Percentiles rank a stretch among this genome's conserved stretches.
Conservation (phyloP, 2,329 filamentous ascomycete genomes). For the Sclerotinia glacialis region DNA sequence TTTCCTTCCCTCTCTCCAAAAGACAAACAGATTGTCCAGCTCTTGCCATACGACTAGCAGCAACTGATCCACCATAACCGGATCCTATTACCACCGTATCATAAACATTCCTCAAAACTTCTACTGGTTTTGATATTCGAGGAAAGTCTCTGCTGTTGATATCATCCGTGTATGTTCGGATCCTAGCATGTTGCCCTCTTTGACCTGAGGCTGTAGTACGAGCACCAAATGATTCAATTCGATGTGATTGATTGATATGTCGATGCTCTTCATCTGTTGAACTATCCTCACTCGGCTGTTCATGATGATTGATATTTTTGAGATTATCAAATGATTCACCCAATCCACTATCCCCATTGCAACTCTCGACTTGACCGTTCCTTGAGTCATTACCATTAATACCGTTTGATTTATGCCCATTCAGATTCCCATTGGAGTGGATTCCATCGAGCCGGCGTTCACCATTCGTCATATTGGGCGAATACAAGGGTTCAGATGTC, state of each 20-base stretch:
- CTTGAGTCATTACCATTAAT: neutral
- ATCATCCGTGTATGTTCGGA: conserved; percentile 37
- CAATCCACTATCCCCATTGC: conserved; percentile 8
- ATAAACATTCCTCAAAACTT: conserved; percentile 56
- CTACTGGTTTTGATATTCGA: conserved; percentile 55
- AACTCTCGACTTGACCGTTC: neutral
- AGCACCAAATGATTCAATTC: conserved; percentile 30
- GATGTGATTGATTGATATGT: conserved; percentile 25
- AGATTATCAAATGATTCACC: conserved; percentile 3
- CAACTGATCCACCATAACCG: conserved; percentile 66
- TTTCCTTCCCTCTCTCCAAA: conserved; percentile 62
- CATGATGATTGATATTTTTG: neutral
- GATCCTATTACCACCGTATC: conserved; percentile 67
- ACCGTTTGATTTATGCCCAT: conserved; percentile 2
- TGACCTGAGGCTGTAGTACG: conserved; percentile 29
- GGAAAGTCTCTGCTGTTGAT: conserved; percentile 44
- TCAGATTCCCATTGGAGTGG: neutral
- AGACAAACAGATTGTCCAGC: conserved; percentile 60
- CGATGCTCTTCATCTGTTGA: conserved; percentile 2
- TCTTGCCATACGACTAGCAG: conserved; percentile 62
- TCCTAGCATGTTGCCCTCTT: conserved; percentile 34
- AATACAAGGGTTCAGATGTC: neutral
- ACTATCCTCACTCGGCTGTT: neutral
- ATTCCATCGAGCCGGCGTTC: conserved; percentile 2
- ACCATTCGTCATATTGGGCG: conserved; percentile 1